Base-by-base conservation (phyloP, 2,329 filamentous ascomycete genomes). In the Epichloe aotearoae region DNA sequence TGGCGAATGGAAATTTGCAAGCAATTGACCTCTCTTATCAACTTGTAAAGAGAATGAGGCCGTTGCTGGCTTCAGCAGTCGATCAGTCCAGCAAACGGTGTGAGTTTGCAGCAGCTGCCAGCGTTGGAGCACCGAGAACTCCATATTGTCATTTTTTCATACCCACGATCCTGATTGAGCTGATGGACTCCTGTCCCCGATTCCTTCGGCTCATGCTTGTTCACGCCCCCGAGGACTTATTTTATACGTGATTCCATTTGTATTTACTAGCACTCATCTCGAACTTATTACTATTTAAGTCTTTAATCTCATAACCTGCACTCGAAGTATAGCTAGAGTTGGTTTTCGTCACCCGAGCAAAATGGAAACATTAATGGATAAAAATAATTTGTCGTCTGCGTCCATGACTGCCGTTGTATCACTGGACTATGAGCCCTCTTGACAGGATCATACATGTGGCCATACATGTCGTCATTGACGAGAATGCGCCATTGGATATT, bases 241-340 rank as follows among this genome's bases (percentile, higher is more conserved):
- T 55, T 56, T 50, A 56, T 58, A 59, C 60, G 56, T 58, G 61
- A 63, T 64, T 62, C 57, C 59, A 60, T 57, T 62, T 66, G 60
- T 64, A 57, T 61, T 64, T 64, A 52, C 60, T 61, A 66, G 64
- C 66, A 61, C 47, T 62, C 61, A 63, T 59, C 61, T 59, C 58
- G 55, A 66, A 59, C 58, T 63, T 61, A 61, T 65, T 60, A 61
- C 60, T 56, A 62, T 66, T 50, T 60, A 68, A 67, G 58, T 60
- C 59, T 66, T 67, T 65, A 68, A 68, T 68, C 60, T 62, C 59
- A 61, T 61, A 62, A 57, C 60, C 62, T 61, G 55, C 54, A 54
- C 58, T 62, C 58, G 56, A 59, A 58, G 26, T 61, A 60, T 58
- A 54, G 49, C 51, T 55, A 61, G 57, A 59, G 55, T 61, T 64